phyloP scores from a whole-genome alignment of 257 asterid genomes.

The Forsythia viridissima region DNA sequence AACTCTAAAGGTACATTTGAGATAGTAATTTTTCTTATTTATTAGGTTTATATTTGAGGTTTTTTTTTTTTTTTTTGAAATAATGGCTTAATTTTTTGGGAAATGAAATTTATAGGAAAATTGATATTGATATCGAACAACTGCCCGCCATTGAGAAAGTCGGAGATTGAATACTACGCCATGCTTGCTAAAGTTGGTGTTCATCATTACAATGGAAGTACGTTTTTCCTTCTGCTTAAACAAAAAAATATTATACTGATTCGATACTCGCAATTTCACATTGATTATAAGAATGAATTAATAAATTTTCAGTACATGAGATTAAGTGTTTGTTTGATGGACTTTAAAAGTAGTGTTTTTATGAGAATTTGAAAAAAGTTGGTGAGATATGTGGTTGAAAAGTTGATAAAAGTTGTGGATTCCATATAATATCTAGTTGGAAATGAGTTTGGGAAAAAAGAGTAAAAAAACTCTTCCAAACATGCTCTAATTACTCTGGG shows the following conservation, averaged over 20 bases:
- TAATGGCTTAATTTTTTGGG: not conserved
- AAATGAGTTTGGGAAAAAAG: too few relatives aligned
- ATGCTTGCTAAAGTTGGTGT: constrained; percentile 51
- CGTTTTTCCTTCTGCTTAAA: constrained; percentile 6
- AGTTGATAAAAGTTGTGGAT: too few relatives aligned
- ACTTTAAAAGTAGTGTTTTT: too few relatives aligned
- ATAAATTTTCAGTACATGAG: too few relatives aligned
- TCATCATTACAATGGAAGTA: constrained; percentile 50
- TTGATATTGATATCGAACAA: constrained; percentile 49
- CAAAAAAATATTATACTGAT: too few relatives aligned
- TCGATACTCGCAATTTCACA: too few relatives aligned
- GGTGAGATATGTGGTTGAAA: too few relatives aligned
- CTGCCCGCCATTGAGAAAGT: constrained; percentile 49
- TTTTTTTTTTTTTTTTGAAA: not conserved
- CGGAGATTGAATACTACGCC: constrained; percentile 50
- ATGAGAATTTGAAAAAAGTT: too few relatives aligned
- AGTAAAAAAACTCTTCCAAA: too few relatives aligned
- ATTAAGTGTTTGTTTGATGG: too few relatives aligned
- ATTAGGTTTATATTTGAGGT: not conserved
- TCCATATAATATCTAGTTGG: too few relatives aligned
- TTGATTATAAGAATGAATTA: not conserved
- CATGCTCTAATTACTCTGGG: too few relatives aligned
- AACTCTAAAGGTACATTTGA: constrained; percentile 56
- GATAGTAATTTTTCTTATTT: not conserved
- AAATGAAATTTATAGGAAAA: constrained; percentile 30